Percentiles rank a stretch among this genome's conserved stretches.
phyloP scores from a whole-genome alignment of 768 basidiomycete genomes.

The Mycena amicta region DNA sequence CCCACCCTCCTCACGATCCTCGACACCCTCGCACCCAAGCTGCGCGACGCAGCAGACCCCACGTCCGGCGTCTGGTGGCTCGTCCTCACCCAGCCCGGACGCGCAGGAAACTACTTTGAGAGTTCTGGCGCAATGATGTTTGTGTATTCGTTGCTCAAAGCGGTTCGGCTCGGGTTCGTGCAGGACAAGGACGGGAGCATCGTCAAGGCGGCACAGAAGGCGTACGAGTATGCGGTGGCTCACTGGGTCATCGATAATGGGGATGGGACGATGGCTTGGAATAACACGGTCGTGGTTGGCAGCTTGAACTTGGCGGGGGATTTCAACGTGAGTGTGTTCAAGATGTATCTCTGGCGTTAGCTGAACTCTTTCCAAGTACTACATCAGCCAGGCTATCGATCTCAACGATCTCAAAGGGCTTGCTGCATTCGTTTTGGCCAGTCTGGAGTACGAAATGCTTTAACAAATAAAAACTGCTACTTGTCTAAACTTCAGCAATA shows the following conservation, averaged over 20 bases:
- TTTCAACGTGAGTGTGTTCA: constrained; percentile 34
- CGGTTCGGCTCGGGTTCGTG: constrained; percentile 44
- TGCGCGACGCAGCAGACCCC: constrained; percentile 43
- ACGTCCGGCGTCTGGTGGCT: constrained; percentile 50
- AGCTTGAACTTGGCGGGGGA: constrained; percentile 26
- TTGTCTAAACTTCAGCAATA: no score
- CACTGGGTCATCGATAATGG: constrained; percentile 44
- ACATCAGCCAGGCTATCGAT: constrained; percentile 40
- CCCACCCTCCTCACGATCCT: constrained; percentile 35
- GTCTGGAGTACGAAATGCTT: constrained; percentile 43
- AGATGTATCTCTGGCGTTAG: not conserved
- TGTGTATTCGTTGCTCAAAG: constrained; percentile 48
- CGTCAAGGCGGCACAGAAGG: constrained; percentile 39
- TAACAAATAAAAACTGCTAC: no score
- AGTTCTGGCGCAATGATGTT: constrained; percentile 50
- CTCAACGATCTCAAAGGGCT: constrained; percentile 51
- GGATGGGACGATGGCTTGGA: constrained; percentile 50
- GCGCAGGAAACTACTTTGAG: constrained; percentile 51
- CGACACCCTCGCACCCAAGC: constrained; percentile 35
- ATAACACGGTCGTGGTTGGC: constrained; percentile 47
- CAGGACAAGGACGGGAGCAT: constrained; percentile 42
- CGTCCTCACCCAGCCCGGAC: constrained; percentile 50
- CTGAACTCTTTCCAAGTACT: constrained; percentile 37
- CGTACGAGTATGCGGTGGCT: constrained; percentile 42
- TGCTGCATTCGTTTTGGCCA: constrained; percentile 49